These are phyloP conservation scores for Neotropicomus parvogracilis DNA, from an alignment of 1,284 basidiomycete genomes.

Conservation along the genomic window DNA sequence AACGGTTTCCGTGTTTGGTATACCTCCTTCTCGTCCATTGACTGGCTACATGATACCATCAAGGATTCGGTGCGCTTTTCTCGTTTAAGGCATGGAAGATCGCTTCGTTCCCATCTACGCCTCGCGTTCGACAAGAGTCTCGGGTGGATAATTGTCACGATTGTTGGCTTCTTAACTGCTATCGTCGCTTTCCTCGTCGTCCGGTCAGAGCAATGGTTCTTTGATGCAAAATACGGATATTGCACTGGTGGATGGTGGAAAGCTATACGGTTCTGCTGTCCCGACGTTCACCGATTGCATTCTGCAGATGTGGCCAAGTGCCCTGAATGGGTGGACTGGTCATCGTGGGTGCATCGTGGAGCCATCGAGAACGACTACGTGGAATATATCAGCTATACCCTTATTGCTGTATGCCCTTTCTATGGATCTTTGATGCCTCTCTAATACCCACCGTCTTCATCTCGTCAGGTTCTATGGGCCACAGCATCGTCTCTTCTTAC, in stretches of 20 bases:
- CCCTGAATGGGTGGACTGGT: slow-evolving; percentile 75
- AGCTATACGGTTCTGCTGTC: slow-evolving; percentile 83
- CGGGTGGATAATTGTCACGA: slow-evolving; percentile 89
- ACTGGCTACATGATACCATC: slow-evolving; percentile 92
- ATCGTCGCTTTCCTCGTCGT: slow-evolving; percentile 86
- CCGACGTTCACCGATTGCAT: slow-evolving; percentile 33
- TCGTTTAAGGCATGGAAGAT: slow-evolving; percentile 62
- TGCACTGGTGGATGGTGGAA: slow-evolving; percentile 71
- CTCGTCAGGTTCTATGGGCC: slow-evolving; percentile 64
- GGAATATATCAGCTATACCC: slow-evolving; percentile 72
- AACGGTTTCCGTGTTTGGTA: slow-evolving; percentile 94
- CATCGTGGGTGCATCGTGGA: slow-evolving; percentile 29
- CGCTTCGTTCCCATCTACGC: slow-evolving; percentile 67
- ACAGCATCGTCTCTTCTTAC: slow-evolving; percentile 75
- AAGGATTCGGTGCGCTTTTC: slow-evolving; percentile 83
- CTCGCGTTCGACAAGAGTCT: slow-evolving; percentile 78
- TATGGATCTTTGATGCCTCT: background rate
- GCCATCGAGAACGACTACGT: slow-evolving; percentile 40
- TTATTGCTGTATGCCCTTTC: slow-evolving; percentile 64
- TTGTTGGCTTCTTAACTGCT: slow-evolving; percentile 82
- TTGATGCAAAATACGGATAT: slow-evolving; percentile 91
- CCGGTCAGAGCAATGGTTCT: slow-evolving; percentile 86
- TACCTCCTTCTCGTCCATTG: slow-evolving; percentile 78
- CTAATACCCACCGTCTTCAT: slow-evolving; percentile 5
- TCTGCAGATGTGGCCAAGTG: slow-evolving; percentile 46